Conservation (phyloP, 805 yeast genomes). For the Candida palmyrensis region DNA sequence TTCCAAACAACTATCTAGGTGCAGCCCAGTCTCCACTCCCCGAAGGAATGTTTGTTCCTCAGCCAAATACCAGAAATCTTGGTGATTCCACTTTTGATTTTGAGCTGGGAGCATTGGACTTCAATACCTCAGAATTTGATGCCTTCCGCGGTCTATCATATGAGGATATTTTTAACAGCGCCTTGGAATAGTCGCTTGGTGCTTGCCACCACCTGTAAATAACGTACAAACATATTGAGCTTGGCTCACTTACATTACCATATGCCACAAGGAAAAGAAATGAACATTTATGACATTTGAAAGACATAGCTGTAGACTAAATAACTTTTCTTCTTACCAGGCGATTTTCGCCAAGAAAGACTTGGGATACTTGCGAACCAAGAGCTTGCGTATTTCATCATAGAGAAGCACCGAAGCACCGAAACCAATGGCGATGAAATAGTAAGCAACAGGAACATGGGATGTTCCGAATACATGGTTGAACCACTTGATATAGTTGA, state of each 20-base stretch:
- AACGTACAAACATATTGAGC: no score
- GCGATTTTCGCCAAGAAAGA: constrained; percentile 34
- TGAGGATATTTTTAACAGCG: constrained; percentile 1
- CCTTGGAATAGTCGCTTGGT: background rate
- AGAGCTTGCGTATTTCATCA: constrained; percentile 40
- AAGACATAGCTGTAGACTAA: no score
- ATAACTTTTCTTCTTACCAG: constrained; percentile 31
- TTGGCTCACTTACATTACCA: no score
- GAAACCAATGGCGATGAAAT: constrained; percentile 42
- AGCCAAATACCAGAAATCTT: no score
- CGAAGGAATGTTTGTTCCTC: no score
- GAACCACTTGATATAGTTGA: constrained; percentile 39
- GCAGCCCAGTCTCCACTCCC: background rate
- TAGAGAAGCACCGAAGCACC: constrained; percentile 33
- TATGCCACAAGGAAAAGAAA: no score
- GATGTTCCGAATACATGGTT: constrained; percentile 30
- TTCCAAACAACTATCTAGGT: constrained; percentile 1
- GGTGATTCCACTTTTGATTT: no score
- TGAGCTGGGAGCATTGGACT: no score
- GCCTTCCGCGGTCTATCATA: background rate
- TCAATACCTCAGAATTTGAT: constrained; percentile 1
- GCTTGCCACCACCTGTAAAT: background rate
- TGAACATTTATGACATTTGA: no score
- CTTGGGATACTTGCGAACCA: constrained; percentile 32
- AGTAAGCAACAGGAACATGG: constrained; percentile 40